A percentile compares a stretch with the other conserved stretches of the same genome.
Evolutionary conservation across 176 grass and related monocot genomes (phyloP).

Genomic region (Ensete ventricosum): DNA sequence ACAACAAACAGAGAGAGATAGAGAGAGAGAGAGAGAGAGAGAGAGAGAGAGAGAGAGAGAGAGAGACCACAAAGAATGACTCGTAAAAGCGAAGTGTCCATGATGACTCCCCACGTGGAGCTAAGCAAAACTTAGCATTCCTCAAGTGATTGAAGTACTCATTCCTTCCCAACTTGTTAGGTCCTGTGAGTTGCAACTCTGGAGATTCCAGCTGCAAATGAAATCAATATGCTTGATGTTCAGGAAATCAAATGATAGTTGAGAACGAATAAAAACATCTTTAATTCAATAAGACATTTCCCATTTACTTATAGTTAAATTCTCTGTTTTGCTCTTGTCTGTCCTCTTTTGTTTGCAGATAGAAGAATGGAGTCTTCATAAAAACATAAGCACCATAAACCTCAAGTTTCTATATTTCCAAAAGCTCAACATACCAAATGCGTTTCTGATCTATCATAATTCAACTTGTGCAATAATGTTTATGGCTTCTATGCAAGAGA

Average conservation of each 20-base stretch:
- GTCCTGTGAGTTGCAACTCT: slow-evolving; percentile 69
- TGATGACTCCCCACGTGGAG: slow-evolving; percentile 92
- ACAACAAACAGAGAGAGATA: slow-evolving; percentile 10
- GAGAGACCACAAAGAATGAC: slow-evolving; percentile 77
- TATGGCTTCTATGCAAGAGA: too few relatives aligned
- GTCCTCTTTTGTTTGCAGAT: neutral
- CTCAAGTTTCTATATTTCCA: neutral
- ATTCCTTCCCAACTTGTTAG: slow-evolving; percentile 68
- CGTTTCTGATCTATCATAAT: neutral
- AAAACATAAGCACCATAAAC: neutral
- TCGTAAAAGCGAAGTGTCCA: slow-evolving; percentile 95
- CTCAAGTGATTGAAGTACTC: slow-evolving; percentile 89
- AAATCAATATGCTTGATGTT: slow-evolving; percentile 20
- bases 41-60: slow-evolving; percentile 4
- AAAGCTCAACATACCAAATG: neutral
- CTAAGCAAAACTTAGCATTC: slow-evolving; percentile 94
- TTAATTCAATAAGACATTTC: neutral
- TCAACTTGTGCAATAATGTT: too few relatives aligned
- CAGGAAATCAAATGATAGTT: slow-evolving; percentile 13
- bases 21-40: slow-evolving; percentile 4
- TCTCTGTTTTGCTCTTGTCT: neutral
- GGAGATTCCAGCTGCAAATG: slow-evolving; percentile 66
- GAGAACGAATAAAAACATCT: neutral
- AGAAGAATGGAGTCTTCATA: neutral
- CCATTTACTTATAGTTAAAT: neutral